Base-by-base conservation (phyloP, 768 basidiomycete genomes). In the Botryobasidium botryosum region DNA sequence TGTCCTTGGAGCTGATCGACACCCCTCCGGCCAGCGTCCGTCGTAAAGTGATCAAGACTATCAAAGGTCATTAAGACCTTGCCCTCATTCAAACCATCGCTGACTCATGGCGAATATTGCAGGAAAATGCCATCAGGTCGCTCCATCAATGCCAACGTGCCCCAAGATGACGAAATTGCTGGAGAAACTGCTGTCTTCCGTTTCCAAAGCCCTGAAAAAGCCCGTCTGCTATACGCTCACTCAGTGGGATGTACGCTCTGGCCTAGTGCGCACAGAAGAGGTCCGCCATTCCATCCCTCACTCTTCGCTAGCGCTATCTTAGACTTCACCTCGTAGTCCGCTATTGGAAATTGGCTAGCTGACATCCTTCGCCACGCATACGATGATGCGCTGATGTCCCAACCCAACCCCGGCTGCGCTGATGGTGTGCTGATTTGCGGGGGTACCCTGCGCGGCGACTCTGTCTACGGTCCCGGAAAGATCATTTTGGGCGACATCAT, bases 401-500 rank as follows among this genome's bases (percentile, higher is more conserved):
- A n/a, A n/a, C n/a, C n/a, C n/a, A n/a, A n/a, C n/a, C n/a, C n/a
- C n/a, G n/a, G n/a, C n/a, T 83, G 75, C 2, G 74, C 83, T 1
- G 84, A 91, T 55, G 83, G 75, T 0, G 83, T 83, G 7, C 66
- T 92, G 43, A 72, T 90, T 23, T 80, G 75, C 52, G 80, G 79
- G 20, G 88, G 88, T 6, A 86, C 84, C 1, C 62, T 90, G 35
- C 74, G 88, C 39, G 87, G 88, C 4, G 88, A 92, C 56, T 79
- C 80, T 1, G 64, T 71, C 2, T 91, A 91, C 60, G 79, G 83
- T 0, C 76, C 86, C 50, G 87, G 84, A 79, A n/a, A n/a, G n/a
- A 64, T 94, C 42, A 88, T 78, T 3, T 65, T 94, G 1, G 86
- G 88, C 0, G 79, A 94, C 56, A 79, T 91, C 44, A 55, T 90